Evolutionary conservation across 2,329 filamentous ascomycete species (phyloP).

Genomic region (Xylariaceae sp.): DNA sequence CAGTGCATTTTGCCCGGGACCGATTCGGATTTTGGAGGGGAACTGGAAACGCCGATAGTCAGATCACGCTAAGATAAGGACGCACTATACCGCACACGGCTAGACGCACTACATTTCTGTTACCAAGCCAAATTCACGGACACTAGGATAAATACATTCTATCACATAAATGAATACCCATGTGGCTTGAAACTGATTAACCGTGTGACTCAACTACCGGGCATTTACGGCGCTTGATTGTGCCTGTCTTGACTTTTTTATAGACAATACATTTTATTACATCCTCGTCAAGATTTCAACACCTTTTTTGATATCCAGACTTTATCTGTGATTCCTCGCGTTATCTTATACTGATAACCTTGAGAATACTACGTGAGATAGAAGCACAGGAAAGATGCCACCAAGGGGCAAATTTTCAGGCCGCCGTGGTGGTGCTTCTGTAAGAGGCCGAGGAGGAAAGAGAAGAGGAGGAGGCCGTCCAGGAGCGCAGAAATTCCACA

Average conservation of each 20-base stretch:
- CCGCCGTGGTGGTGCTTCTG: slow-evolving; percentile 20
- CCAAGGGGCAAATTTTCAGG: slow-evolving; percentile 22
- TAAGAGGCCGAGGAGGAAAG: slow-evolving; percentile 23
- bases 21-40: slow-evolving; percentile 13
- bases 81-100: not conserved
- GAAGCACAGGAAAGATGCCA: slow-evolving; percentile 16
- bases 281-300: slow-evolving; percentile 5
- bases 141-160: not conserved
- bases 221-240: not conserved
- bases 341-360: too few relatives aligned
- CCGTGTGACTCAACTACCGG: slow-evolving; percentile 10
- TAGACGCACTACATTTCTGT: not conserved
- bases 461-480: slow-evolving; percentile 25
- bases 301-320: not conserved
- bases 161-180: not conserved
- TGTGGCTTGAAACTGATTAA: slow-evolving; percentile 18
- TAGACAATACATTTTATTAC: slow-evolving; percentile 5
- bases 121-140: not conserved
- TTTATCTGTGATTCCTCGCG: not conserved
- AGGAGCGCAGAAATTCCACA: slow-evolving; percentile 40
- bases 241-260: not conserved
- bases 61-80: slow-evolving; percentile 21
- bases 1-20: slow-evolving; percentile 2
- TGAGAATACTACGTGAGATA: too few relatives aligned
- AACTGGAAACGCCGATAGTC: slow-evolving; percentile 4